phyloP scores from a whole-genome alignment of 305 asterid species.

The Fraxinus floribunda region DNA sequence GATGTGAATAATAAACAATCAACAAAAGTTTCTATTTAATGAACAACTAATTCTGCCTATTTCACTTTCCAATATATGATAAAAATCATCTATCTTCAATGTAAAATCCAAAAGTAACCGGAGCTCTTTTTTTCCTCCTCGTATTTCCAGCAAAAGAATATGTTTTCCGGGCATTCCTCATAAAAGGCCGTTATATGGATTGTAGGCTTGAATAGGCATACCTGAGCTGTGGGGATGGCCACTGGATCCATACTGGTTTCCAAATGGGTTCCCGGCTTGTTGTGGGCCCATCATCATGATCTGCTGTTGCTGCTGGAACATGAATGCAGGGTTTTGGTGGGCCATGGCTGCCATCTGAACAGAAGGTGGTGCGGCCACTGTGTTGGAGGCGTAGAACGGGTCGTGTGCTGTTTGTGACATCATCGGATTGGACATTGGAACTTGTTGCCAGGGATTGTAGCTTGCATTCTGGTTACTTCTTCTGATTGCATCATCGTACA shows the following conservation, averaged over 20 bases:
- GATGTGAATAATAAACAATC: constrained; percentile 38
- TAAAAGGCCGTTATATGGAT: constrained; percentile 73
- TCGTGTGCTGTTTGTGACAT: constrained; percentile 48
- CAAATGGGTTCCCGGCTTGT: constrained; percentile 66
- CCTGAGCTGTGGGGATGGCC: constrained; percentile 57
- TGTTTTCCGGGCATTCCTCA: constrained; percentile 25
- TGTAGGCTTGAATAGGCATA: constrained; percentile 72
- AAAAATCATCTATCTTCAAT: constrained; percentile 40
- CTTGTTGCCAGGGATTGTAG: constrained; percentile 90
- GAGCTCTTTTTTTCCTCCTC: constrained; percentile 24
- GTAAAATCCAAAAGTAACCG: constrained; percentile 24
- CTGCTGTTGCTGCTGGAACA: constrained; percentile 54
- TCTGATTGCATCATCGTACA: constrained; percentile 89
- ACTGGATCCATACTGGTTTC: constrained; percentile 45
- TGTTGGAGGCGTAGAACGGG: constrained; percentile 71
- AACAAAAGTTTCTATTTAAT: constrained; percentile 34
- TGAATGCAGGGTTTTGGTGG: constrained; percentile 57
- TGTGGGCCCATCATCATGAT: constrained; percentile 67
- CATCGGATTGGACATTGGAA: constrained; percentile 42
- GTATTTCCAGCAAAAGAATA: constrained; percentile 13
- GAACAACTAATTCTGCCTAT: constrained; percentile 53
- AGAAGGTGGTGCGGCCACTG: constrained; percentile 57
- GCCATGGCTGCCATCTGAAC: constrained; percentile 75
- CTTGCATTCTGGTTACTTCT: constrained; percentile 67
- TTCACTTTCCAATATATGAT: constrained; percentile 49